A percentile compares a stretch with the other conserved stretches of the same genome.
phyloP scores from a whole-genome alignment of 768 basidiomycete genomes.

The Rhodotorula taiwanensis region DNA sequence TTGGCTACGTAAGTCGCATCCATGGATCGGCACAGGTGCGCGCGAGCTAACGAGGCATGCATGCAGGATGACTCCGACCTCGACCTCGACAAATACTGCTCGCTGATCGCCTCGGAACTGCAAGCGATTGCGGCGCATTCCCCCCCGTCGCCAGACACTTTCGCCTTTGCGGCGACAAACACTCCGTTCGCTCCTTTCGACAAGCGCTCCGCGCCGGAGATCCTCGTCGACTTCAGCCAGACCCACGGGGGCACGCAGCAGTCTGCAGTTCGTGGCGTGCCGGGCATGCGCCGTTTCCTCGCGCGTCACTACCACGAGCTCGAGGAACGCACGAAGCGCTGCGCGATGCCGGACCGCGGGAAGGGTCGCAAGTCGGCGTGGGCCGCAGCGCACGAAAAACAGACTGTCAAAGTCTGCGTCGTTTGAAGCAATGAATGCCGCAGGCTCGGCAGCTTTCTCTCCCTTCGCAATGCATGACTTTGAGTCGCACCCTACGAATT shows the following conservation, averaged over 20 bases:
- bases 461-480: no score
- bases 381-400: neutral
- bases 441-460: no score
- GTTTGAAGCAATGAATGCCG: neutral
- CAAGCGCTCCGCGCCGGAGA: constrained; percentile 54
- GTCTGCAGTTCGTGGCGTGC: constrained; percentile 15
- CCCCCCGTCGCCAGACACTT: constrained; percentile 52
- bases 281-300: constrained; percentile 16
- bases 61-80: constrained; percentile 40
- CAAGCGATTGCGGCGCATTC: constrained; percentile 62
- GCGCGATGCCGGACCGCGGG: constrained; percentile 1
- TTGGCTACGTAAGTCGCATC: no score
- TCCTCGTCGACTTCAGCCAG: constrained; percentile 45
- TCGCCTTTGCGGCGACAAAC: constrained; percentile 57
- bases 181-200: constrained; percentile 66
- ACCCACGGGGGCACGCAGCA: constrained; percentile 45
- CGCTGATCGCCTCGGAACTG: constrained; percentile 60
- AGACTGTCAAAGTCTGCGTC: constrained; percentile 2
- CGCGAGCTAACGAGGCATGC: no score
- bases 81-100: constrained; percentile 59
- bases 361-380: neutral
- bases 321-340: constrained; percentile 18
- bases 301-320: constrained; percentile 16
- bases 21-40: no score
- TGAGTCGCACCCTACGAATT: no score